phyloP scores from a whole-genome alignment of 169 alveolate species.

The Neospora caninum region DNA sequence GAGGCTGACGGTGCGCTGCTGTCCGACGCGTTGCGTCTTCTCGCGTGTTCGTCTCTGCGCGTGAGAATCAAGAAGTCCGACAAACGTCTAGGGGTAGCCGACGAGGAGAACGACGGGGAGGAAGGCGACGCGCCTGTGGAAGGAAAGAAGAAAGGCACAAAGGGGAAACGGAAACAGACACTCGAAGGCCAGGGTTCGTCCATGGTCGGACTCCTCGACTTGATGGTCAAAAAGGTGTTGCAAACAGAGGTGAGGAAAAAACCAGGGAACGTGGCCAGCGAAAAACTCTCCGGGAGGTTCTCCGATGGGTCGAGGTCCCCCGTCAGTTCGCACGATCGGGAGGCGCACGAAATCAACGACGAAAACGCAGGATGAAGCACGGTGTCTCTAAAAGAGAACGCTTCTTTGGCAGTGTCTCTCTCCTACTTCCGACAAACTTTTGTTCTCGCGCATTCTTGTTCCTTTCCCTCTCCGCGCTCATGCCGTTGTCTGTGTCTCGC shows the following conservation, averaged over 20 bases:
- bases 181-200: not conserved
- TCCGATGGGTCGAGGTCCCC: too few species aligned
- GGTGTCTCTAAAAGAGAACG: too few species aligned
- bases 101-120: not conserved
- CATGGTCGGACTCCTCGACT: conserved; percentile 34
- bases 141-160: not conserved
- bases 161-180: not conserved
- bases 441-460: too few species aligned
- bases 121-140: not conserved
- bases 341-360: too few species aligned
- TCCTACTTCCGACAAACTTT: too few species aligned
- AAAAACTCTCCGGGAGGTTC: too few species aligned
- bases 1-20: conserved; percentile 46
- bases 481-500: too few species aligned
- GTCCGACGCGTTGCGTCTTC: conserved; percentile 44
- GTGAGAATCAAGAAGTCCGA: not conserved
- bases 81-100: conserved; percentile 1
- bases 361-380: too few species aligned
- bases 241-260: conserved; percentile 42
- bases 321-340: too few species aligned
- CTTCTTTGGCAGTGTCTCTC: too few species aligned
- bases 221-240: conserved; percentile 30
- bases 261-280: too few species aligned
- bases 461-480: too few species aligned
- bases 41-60: conserved; percentile 32